Evolutionary conservation across 2,329 filamentous ascomycete species (phyloP), one percentile per base, ranked within the genome.

Genomic region (Talaromyces sp.): DNA sequence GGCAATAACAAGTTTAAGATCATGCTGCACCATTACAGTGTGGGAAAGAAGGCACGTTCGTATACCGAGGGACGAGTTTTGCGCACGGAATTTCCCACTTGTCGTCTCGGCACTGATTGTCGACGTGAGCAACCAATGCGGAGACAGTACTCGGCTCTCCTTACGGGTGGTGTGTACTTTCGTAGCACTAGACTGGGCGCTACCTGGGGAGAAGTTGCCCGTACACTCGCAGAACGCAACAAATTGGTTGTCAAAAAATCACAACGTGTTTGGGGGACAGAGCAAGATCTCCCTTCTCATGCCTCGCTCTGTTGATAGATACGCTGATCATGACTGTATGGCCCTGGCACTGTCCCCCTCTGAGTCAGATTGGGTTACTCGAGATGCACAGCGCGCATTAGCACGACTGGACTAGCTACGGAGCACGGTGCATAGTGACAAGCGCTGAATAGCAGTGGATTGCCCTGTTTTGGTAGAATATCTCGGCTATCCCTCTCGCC

Each of bases 251-350:
- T 12, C 14, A 9, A 42, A 18, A 57, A 14, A 40, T 8, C 35
- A 42, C 35, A 57, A 42, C 35, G 35, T 57, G 54, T 28, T 40
- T 25, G 37, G 37, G 37, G 5, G n/a, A 3, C 25, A 57, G 54
- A 57, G 23, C 21, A 57, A 42, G 37, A 25, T 31, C 18, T 5
- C 42, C 35, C 25, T 40, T 25, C 31, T 25, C 35, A 28, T 42
- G 35, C 21, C 35, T 57, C 54, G n/a, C 37, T 40, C 18, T 42
- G 37, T 18, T 57, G 54, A 35, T 23, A 40, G 35, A 11, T n/a
- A 42, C 21, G 54, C 54, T 31, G 54, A 57, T 57, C 54, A 31
- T 42, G 50, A 35, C 50, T 52, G 31, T 35, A 31, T 57, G 54
- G 54, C n/a, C 54, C 21, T 18, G 12, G 35, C 37, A 57, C 54